Conservation (phyloP, 805 yeast species). For the Ogataea pignaliae region DNA sequence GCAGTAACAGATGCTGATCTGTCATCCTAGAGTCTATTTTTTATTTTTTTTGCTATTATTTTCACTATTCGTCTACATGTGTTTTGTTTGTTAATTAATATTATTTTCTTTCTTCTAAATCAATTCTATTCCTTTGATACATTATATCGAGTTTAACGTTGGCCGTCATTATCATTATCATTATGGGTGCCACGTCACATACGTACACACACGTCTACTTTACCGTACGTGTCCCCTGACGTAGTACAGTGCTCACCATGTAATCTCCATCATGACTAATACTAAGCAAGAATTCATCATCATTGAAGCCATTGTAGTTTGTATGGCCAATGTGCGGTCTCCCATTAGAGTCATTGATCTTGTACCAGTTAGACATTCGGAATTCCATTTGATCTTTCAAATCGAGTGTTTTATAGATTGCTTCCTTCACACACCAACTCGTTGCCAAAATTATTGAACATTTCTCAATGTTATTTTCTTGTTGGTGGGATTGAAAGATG, state of each 20-base stretch:
- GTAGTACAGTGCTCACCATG: conserved; percentile 49
- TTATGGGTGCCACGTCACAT: too few relatives aligned
- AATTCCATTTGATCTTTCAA: conserved; percentile 45
- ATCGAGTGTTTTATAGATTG: conserved; percentile 59
- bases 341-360: conserved; percentile 33
- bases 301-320: conserved; percentile 6
- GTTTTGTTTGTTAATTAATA: background rate
- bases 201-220: background rate
- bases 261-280: conserved; percentile 64
- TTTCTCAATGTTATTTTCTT: conserved; percentile 17
- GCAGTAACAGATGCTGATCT: background rate
- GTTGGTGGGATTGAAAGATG: conserved; percentile 19
- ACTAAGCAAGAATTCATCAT: conserved; percentile 49
- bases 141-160: too few relatives aligned
- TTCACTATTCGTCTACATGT: background rate
- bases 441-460: conserved; percentile 43
- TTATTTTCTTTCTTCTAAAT: background rate
- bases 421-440: conserved; percentile 74
- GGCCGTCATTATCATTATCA: background rate
- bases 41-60: conserved; percentile 1
- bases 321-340: conserved; percentile 40
- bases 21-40: background rate
- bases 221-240: conserved; percentile 12
- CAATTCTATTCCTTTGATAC: too few relatives aligned
- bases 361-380: conserved; percentile 57